A percentile compares a stretch with the other conserved stretches of the same genome.
phyloP scores from a whole-genome alignment of 108 stramenopile genomes.

The Stephanodiscus minutulus region DNA sequence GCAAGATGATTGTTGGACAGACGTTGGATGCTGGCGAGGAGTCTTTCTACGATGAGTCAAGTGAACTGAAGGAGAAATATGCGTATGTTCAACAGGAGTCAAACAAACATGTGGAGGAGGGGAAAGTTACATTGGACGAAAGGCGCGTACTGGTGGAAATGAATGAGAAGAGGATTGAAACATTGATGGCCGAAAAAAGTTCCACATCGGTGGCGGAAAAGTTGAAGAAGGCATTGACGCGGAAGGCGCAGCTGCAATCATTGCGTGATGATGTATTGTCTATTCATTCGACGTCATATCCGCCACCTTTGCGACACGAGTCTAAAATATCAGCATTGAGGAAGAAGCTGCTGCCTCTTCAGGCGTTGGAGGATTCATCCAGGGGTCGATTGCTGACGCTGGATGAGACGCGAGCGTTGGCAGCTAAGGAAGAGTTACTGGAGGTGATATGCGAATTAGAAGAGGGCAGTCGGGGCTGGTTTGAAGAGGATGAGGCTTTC shows the following conservation, averaged over 20 bases:
- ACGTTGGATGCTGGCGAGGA: constrained; percentile 78
- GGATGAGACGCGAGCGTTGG: constrained; percentile 69
- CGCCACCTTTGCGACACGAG: constrained; percentile 63
- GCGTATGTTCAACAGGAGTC: constrained; percentile 58
- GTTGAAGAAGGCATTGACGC: constrained; percentile 66
- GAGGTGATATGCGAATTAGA: constrained; percentile 70
- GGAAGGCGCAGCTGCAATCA: constrained; percentile 56
- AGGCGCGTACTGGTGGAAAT: constrained; percentile 62
- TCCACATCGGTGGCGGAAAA: constrained; percentile 55
- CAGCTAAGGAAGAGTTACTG: constrained; percentile 77
- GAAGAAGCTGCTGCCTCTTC: constrained; percentile 64
- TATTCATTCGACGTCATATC: constrained; percentile 35
- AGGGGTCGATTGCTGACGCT: constrained; percentile 71
- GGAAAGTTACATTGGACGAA: constrained; percentile 66
- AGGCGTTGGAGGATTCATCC: constrained; percentile 64
- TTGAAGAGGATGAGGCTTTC: constrained; percentile 83
- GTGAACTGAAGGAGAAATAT: constrained; percentile 68
- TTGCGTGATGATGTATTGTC: constrained; percentile 22
- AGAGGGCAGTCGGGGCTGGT: constrained; percentile 76
- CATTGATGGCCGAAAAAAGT: constrained; percentile 58
- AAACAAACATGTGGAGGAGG: constrained; percentile 74
- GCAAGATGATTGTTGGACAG: constrained; percentile 81
- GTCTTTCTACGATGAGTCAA: constrained; percentile 79
- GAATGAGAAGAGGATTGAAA: constrained; percentile 57
- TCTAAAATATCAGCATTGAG: constrained; percentile 61